Evolutionary conservation across 2,329 filamentous ascomycete genomes (phyloP).

Genomic region (Sporothrix schenckii): DNA sequence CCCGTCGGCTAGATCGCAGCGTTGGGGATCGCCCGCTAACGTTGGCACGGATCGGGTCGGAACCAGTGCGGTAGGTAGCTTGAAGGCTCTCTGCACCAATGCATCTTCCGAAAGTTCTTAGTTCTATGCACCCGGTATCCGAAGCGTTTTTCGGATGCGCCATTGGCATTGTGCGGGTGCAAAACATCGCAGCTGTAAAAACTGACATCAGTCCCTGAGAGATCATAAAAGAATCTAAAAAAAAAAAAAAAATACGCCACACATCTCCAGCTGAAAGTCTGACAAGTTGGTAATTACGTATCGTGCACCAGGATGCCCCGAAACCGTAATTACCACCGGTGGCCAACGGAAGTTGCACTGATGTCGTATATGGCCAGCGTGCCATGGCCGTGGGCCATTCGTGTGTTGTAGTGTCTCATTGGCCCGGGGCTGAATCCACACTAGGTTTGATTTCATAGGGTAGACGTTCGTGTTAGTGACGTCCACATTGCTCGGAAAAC

Average conservation of each 20-base stretch:
- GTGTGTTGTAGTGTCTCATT: background rate
- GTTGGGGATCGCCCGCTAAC: conserved; percentile 22
- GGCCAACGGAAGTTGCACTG: background rate
- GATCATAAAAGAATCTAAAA: background rate
- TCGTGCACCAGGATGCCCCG: background rate
- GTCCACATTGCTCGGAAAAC: background rate
- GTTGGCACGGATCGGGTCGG: conserved; percentile 1
- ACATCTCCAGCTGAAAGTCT: background rate
- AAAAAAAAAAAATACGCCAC: background rate
- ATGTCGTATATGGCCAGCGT: background rate
- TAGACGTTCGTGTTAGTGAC: background rate
- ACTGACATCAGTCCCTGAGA: background rate
- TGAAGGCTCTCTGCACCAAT: background rate
- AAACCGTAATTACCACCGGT: background rate
- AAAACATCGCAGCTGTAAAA: conserved; percentile 18
- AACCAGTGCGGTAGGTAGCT: background rate
- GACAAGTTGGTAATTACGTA: background rate
- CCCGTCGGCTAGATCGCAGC: conserved; percentile 23
- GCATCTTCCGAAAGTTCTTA: conserved; percentile 13
- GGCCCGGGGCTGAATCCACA: background rate
- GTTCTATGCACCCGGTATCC: conserved; percentile 21
- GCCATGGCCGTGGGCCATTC: background rate
- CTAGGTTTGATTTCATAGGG: background rate
- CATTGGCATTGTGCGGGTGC: background rate
- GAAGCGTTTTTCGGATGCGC: conserved; percentile 20